phyloP scores from a whole-genome alignment of 345 rosid genomes.

The Eucalyptus albens region DNA sequence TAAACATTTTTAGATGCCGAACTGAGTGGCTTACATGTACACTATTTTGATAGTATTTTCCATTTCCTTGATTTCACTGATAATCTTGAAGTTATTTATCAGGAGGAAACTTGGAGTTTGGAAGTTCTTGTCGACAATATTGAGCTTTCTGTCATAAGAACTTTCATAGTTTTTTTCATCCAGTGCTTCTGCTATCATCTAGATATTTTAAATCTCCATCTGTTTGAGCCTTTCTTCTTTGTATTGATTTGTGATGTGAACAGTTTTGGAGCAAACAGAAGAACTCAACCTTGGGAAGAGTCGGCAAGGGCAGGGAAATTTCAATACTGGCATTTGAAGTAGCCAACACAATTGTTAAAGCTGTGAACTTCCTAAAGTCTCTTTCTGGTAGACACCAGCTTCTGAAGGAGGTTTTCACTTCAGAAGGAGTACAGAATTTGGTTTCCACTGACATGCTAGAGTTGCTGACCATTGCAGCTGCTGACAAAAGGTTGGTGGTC shows the following conservation, averaged over 20 bases:
- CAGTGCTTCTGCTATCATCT: not conserved
- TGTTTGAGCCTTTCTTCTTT: not conserved
- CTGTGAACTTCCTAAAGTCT: conserved; percentile 56
- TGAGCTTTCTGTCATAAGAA: not conserved
- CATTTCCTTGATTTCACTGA: not conserved
- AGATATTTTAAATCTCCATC: not conserved
- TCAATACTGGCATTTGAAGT: conserved; percentile 79
- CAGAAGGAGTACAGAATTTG: conserved; percentile 55
- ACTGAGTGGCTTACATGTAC: not conserved
- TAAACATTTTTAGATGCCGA: not conserved
- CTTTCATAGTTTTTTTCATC: not conserved
- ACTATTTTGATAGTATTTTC: not conserved
- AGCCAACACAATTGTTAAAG: conserved; percentile 84
- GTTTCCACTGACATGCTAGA: conserved; percentile 56
- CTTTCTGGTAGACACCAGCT: conserved; percentile 46
- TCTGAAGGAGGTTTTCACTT: conserved; percentile 51
- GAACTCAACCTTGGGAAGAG: conserved; percentile 54
- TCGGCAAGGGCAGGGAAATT: conserved; percentile 47
- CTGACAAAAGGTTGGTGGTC: conserved; percentile 67
- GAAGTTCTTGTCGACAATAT: not conserved
- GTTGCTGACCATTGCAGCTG: conserved; percentile 66
- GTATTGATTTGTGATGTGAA: not conserved
- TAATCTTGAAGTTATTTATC: not conserved
- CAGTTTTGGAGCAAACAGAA: conserved; percentile 22
- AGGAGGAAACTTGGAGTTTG: not conserved